Conservation (phyloP, 495 filamentous ascomycete species). For the Lepraria neglecta region DNA sequence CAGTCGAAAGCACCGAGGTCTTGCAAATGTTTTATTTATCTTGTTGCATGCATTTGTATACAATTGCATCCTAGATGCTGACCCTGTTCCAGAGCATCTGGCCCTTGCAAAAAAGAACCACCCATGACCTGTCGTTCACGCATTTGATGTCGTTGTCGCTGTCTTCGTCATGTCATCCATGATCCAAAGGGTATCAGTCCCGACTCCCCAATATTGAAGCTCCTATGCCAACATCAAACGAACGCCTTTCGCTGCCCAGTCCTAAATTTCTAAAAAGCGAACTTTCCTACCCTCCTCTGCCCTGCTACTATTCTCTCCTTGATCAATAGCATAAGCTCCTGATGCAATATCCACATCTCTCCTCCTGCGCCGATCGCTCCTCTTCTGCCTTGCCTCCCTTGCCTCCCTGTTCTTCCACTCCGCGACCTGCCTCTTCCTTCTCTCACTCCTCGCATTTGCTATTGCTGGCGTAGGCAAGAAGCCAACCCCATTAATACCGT, state of each 20-base stretch:
- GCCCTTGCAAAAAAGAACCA: no score
- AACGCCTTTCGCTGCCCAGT: slow-evolving; percentile 1
- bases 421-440: slow-evolving; percentile 70
- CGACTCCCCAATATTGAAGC: background rate
- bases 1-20: no score
- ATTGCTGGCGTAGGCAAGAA: slow-evolving; percentile 83
- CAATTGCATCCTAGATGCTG: no score
- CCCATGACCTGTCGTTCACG: background rate
- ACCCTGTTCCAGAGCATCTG: no score
- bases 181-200: background rate
- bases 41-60: no score
- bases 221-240: background rate
- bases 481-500: slow-evolving; percentile 82
- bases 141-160: slow-evolving; percentile 7
- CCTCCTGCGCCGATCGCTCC: slow-evolving; percentile 58
- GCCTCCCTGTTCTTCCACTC: slow-evolving; percentile 81
- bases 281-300: slow-evolving; percentile 20
- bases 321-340: slow-evolving; percentile 1
- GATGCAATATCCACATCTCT: slow-evolving; percentile 28
- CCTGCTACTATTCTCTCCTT: slow-evolving; percentile 7
- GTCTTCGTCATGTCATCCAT: background rate
- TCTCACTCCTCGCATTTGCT: slow-evolving; percentile 67
- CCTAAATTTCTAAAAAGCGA: slow-evolving; percentile 27
- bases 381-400: slow-evolving; percentile 69
- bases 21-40: no score